phyloP scores from a whole-genome alignment of 306 rosid species.

The Dryas octopetala region DNA sequence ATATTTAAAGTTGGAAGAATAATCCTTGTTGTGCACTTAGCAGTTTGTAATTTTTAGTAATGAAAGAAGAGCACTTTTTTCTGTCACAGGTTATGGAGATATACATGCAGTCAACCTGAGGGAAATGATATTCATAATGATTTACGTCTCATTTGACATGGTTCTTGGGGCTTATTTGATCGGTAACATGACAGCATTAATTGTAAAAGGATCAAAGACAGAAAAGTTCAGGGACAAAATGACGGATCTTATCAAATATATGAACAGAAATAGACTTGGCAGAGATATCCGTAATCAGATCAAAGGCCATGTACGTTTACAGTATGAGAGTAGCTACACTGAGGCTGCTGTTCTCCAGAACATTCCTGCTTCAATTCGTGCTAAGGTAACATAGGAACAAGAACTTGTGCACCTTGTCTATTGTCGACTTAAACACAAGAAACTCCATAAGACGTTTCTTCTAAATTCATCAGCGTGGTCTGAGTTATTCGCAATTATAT shows the following conservation, averaged over 20 bases:
- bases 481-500: neutral
- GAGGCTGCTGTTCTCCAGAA: constrained; percentile 78
- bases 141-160: constrained; percentile 92
- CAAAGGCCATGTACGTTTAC: constrained; percentile 87
- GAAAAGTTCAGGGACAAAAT: constrained; percentile 89
- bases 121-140: constrained; percentile 97
- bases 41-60: constrained; percentile 19
- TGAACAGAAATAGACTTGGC: constrained; percentile 88
- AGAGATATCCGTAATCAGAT: constrained; percentile 84
- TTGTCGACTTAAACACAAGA: neutral
- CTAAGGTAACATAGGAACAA: constrained; percentile 58
- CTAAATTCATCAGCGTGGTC: constrained; percentile 8
- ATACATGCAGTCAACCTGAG: constrained; percentile 95
- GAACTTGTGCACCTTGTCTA: constrained; percentile 16
- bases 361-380: constrained; percentile 80
- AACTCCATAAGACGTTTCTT: neutral
- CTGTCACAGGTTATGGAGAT: constrained; percentile 86
- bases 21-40: neutral
- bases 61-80: constrained; percentile 18
- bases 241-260: constrained; percentile 81
- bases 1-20: neutral
- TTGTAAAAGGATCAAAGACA: constrained; percentile 98
- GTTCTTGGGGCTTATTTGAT: constrained; percentile 96
- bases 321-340: constrained; percentile 89
- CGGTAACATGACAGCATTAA: constrained; percentile 98